phyloP scores from a whole-genome alignment of 1,284 basidiomycete species.

The Porodaedalea pini region DNA sequence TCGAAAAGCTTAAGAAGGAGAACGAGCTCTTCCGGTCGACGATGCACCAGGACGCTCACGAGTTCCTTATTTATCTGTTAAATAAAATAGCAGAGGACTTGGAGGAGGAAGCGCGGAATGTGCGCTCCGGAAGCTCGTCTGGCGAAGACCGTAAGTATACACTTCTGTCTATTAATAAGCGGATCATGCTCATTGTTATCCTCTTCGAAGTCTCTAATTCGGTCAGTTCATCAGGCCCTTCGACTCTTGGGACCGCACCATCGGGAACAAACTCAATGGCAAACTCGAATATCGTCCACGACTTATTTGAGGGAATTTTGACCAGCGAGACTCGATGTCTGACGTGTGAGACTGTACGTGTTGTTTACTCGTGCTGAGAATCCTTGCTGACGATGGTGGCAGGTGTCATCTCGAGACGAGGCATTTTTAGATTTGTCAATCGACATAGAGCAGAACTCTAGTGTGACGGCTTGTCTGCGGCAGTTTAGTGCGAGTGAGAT shows the following conservation, averaged over 20 bases:
- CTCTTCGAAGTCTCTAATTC: slow-evolving; percentile 15
- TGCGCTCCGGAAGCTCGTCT: slow-evolving; percentile 34
- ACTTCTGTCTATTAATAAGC: slow-evolving; percentile 5
- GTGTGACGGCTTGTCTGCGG: slow-evolving; percentile 90
- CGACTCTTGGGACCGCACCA: slow-evolving; percentile 36
- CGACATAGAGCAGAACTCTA: slow-evolving; percentile 97
- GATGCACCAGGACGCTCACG: slow-evolving; percentile 95
- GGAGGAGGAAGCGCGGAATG: slow-evolving; percentile 60
- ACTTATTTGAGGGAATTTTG: slow-evolving; percentile 87
- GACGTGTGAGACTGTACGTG: slow-evolving; percentile 87
- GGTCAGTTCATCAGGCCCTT: slow-evolving; percentile 35
- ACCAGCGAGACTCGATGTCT: slow-evolving; percentile 97
- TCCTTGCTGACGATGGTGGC: slow-evolving; percentile 10
- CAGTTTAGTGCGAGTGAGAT: slow-evolving; percentile 98
- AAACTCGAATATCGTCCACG: slow-evolving; percentile 75
- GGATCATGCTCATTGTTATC: not conserved
- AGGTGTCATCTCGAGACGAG: slow-evolving; percentile 96
- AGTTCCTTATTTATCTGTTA: slow-evolving; percentile 92
- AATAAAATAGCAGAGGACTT: slow-evolving; percentile 94
- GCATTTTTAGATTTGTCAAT: slow-evolving; percentile 95
- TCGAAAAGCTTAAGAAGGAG: slow-evolving; percentile 85
- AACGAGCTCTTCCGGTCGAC: slow-evolving; percentile 85
- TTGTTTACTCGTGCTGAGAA: slow-evolving; percentile 9
- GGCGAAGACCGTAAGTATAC: slow-evolving; percentile 52
- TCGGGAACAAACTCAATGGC: slow-evolving; percentile 42